Evolutionary conservation across 2,329 filamentous ascomycete genomes (phyloP).

Genomic region (Beauveria australis): DNA sequence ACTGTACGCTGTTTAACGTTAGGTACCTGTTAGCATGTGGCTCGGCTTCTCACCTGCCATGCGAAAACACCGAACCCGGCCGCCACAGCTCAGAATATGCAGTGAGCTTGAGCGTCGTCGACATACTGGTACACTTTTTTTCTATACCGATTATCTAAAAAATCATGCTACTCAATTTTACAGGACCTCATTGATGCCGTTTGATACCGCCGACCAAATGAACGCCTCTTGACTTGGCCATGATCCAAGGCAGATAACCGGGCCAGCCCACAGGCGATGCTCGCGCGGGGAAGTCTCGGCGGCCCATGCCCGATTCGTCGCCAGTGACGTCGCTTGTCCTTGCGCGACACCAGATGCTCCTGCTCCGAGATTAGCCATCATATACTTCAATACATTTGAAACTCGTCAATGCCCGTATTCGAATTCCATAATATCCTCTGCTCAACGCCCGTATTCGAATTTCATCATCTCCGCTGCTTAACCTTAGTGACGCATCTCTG

Average conservation of each 20-base stretch:
- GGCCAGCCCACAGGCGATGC: neutral
- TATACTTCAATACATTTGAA: neutral
- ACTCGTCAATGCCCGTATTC: neutral
- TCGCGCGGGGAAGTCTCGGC: conserved; percentile 5
- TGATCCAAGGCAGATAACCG: neutral
- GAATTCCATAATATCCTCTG: neutral
- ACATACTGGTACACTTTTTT: neutral
- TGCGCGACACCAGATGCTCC: neutral
- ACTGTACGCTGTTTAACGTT: no score
- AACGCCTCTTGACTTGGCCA: neutral
- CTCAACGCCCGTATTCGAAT: neutral
- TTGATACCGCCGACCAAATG: neutral
- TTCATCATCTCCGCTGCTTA: neutral
- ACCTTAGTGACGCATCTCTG: neutral
- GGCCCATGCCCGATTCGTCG: conserved; percentile 4
- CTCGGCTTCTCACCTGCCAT: neutral
- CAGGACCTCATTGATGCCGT: neutral
- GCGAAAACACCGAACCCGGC: conserved; percentile 1
- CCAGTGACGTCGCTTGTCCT: neutral
- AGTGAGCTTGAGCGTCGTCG: neutral
- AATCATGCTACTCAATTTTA: neutral
- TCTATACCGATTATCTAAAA: neutral
- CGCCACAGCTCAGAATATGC: neutral
- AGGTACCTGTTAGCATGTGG: neutral
- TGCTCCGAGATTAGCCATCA: neutral